Percentiles rank a stretch among this genome's conserved stretches.
Conservation (phyloP, 1,284 basidiomycete species). For the Phlebopus sp. region DNA sequence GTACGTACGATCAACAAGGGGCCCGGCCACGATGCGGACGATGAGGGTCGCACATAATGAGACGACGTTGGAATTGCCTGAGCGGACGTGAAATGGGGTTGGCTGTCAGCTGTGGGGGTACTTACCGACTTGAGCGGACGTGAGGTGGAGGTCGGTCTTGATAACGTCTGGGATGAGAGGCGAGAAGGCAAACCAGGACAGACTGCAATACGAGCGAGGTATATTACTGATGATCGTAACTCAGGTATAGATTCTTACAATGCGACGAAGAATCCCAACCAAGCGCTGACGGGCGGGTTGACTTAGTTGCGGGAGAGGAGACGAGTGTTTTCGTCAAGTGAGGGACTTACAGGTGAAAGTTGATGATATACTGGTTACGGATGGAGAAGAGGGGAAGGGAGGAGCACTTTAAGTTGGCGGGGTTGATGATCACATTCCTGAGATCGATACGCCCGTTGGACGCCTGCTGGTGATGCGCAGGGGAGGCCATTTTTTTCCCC, state of each 20-base stretch:
- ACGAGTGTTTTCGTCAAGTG: background rate
- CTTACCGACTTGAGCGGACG: constrained; percentile 42
- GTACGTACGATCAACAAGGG: constrained; percentile 51
- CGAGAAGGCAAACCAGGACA: constrained; percentile 68
- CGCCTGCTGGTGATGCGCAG: too few species aligned
- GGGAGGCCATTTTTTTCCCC: constrained; percentile 21
- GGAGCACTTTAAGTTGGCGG: constrained; percentile 52
- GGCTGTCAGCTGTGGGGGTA: background rate
- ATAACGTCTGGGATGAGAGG: constrained; percentile 63
- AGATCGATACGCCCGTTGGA: constrained; percentile 19
- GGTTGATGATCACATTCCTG: constrained; percentile 40
- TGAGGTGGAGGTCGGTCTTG: constrained; percentile 52
- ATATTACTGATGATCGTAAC: constrained; percentile 13
- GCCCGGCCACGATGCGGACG: constrained; percentile 54
- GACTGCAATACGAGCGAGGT: constrained; percentile 27
- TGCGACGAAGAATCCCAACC: constrained; percentile 47
- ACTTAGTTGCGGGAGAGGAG: constrained; percentile 3
- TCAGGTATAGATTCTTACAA: constrained; percentile 24
- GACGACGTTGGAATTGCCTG: constrained; percentile 57
- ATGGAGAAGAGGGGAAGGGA: constrained; percentile 57
- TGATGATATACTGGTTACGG: constrained; percentile 48
- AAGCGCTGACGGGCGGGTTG: constrained; percentile 33
- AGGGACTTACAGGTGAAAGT: constrained; percentile 47
- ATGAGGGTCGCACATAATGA: constrained; percentile 54
- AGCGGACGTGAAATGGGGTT: background rate